phyloP scores from a whole-genome alignment of 2,329 filamentous ascomycete genomes.

The Fusarium veterinarium region DNA sequence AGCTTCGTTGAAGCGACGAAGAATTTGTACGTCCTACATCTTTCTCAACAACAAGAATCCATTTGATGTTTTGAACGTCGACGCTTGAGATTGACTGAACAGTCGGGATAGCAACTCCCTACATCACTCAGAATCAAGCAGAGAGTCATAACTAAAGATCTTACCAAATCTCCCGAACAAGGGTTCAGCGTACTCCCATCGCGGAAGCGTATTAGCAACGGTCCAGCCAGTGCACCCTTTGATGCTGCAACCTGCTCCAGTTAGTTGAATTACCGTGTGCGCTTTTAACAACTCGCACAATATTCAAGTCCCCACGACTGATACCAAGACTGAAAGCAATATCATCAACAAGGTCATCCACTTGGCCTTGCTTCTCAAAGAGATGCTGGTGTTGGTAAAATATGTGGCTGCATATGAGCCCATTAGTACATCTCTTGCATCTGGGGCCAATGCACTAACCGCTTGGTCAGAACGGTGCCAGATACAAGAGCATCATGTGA shows the following conservation, averaged over 20 bases:
- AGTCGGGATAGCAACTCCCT: slow-evolving; percentile 73
- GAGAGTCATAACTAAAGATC: background rate
- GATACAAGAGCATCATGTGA: slow-evolving; percentile 68
- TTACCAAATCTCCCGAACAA: slow-evolving; percentile 46
- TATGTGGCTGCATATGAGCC: slow-evolving; percentile 68
- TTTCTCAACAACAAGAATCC: slow-evolving; percentile 83
- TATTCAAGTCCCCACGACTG: slow-evolving; percentile 73
- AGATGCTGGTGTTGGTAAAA: slow-evolving; percentile 82
- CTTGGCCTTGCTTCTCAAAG: slow-evolving; percentile 74
- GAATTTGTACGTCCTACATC: slow-evolving; percentile 62
- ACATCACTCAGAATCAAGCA: slow-evolving; percentile 18
- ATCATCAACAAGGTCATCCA: slow-evolving; percentile 80
- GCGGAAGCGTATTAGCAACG: slow-evolving; percentile 58
- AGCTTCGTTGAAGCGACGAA: slow-evolving; percentile 25
- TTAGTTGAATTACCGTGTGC: slow-evolving; percentile 10
- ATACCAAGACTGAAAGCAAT: slow-evolving; percentile 76
- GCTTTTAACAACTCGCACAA: slow-evolving; percentile 62
- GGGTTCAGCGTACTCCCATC: slow-evolving; percentile 56
- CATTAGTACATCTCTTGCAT: background rate
- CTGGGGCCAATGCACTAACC: slow-evolving; percentile 55
- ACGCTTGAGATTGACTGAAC: slow-evolving; percentile 61
- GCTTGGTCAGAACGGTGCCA: slow-evolving; percentile 69
- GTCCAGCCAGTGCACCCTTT: slow-evolving; percentile 77
- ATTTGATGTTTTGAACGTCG: slow-evolving; percentile 62
- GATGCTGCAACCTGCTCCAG: slow-evolving; percentile 72